phyloP scores from a whole-genome alignment of 2,329 filamentous ascomycete species.

The Grosmannia serpens region DNA sequence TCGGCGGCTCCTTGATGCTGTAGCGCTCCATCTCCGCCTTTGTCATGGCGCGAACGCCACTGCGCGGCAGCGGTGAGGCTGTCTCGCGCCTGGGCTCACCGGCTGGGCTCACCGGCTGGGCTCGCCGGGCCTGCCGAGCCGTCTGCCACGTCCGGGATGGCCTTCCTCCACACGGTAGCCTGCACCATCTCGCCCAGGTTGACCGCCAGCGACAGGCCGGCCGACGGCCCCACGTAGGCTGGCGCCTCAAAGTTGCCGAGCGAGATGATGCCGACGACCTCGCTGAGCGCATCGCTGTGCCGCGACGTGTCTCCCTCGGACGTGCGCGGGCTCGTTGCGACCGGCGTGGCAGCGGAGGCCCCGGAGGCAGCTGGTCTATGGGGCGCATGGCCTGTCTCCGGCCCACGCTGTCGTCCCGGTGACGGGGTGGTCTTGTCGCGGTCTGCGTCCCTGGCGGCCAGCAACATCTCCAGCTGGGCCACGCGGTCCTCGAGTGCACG shows the following conservation, averaged over 20 bases:
- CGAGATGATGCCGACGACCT: constrained; percentile 6
- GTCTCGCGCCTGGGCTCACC: no score
- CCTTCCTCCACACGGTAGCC: constrained; percentile 41
- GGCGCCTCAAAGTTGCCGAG: constrained; percentile 6
- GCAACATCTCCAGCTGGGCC: constrained; percentile 1
- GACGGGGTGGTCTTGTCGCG: background rate
- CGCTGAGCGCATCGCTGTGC: background rate
- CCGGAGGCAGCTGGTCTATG: background rate
- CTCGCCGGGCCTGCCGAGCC: background rate
- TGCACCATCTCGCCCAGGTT: constrained; percentile 42
- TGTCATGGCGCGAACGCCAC: constrained; percentile 1
- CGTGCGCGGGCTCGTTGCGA: background rate
- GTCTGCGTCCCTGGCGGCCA: background rate
- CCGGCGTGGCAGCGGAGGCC: background rate
- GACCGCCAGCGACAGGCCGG: constrained; percentile 23
- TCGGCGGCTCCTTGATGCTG: constrained; percentile 6
- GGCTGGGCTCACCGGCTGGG: background rate
- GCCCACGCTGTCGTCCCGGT: background rate
- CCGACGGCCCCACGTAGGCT: constrained; percentile 4
- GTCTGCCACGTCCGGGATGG: constrained; percentile 17
- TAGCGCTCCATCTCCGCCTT: constrained; percentile 1
- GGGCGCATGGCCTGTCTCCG: background rate
- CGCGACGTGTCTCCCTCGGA: background rate
- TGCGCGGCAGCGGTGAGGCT: background rate
- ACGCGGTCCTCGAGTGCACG: constrained; percentile 2